Conservation (phyloP, 148 eudicot species). For the Talinum fruticosum region DNA sequence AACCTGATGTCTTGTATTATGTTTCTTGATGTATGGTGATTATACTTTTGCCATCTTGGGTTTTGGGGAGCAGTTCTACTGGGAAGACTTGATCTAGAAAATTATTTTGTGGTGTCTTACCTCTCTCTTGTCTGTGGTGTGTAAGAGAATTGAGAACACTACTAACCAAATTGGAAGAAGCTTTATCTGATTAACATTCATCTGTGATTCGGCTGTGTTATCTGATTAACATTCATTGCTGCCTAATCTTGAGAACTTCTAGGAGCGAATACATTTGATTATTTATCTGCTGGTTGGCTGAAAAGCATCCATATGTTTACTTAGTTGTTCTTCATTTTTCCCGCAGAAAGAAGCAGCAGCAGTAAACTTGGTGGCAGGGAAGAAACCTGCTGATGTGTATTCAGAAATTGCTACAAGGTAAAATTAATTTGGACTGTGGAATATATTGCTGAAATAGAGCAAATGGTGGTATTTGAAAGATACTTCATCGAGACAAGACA, state of each 20-base stretch:
- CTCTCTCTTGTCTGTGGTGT: not conserved
- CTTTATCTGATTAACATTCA: not conserved
- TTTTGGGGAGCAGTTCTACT: no score
- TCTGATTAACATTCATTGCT: not conserved
- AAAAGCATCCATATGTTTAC: constrained; percentile 9
- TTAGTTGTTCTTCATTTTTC: constrained; percentile 18
- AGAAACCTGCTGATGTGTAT: constrained; percentile 88
- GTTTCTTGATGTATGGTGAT: not conserved
- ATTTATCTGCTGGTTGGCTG: not conserved
- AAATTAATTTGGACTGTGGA: not conserved
- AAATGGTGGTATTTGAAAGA: constrained; percentile 4
- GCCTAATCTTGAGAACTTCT: not conserved
- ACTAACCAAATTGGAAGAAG: not conserved
- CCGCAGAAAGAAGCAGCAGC: constrained; percentile 85
- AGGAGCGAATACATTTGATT: not conserved
- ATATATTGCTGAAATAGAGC: not conserved
- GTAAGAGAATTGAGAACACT: not conserved
- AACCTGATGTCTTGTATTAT: no score
- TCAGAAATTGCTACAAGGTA: constrained; percentile 89
- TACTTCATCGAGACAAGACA: not conserved
- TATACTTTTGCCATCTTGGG: not conserved
- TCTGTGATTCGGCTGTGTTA: not conserved
- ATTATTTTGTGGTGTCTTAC: not conserved
- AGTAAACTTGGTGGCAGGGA: constrained; percentile 78
- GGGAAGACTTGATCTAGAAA: not conserved